A percentile compares a stretch with the other conserved stretches of the same genome.
Conservation (phyloP, 768 basidiomycete species). For the Suillus alpinus region DNA sequence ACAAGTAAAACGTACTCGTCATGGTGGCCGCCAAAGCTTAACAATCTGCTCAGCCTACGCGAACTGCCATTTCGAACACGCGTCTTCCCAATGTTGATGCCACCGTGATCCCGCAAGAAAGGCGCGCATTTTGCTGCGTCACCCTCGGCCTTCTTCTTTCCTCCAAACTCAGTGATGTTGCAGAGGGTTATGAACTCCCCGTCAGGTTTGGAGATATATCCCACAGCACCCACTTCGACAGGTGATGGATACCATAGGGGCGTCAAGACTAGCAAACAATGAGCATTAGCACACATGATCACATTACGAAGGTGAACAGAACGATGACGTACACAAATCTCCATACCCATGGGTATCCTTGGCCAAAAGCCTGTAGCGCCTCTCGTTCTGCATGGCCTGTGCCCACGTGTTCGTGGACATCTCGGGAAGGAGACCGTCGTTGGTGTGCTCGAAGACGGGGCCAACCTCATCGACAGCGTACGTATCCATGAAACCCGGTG, state of each 20-base stretch:
- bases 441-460: not conserved
- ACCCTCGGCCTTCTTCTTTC: constrained; percentile 21
- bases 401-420: constrained; percentile 31
- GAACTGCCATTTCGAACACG: constrained; percentile 51
- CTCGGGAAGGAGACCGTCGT: not conserved
- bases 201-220: constrained; percentile 65
- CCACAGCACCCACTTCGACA: constrained; percentile 69
- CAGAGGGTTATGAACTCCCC: constrained; percentile 72
- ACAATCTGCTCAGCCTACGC: not conserved
- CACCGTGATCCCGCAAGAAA: constrained; percentile 63
- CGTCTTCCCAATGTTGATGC: constrained; percentile 36
- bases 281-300: not conserved
- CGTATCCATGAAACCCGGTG: not conserved
- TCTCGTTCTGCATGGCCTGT: constrained; percentile 52
- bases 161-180: constrained; percentile 58
- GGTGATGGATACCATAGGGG: constrained; percentile 70
- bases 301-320: not conserved
- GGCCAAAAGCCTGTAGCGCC: constrained; percentile 59
- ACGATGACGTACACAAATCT: constrained; percentile 49
- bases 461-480: not conserved
- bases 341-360: constrained; percentile 64
- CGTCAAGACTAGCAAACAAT: constrained; percentile 44
- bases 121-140: constrained; percentile 47
- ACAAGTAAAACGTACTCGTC: not conserved
- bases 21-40: not conserved